Base-by-base conservation (phyloP, 257 asterid genomes). In the Avicennia marina region DNA sequence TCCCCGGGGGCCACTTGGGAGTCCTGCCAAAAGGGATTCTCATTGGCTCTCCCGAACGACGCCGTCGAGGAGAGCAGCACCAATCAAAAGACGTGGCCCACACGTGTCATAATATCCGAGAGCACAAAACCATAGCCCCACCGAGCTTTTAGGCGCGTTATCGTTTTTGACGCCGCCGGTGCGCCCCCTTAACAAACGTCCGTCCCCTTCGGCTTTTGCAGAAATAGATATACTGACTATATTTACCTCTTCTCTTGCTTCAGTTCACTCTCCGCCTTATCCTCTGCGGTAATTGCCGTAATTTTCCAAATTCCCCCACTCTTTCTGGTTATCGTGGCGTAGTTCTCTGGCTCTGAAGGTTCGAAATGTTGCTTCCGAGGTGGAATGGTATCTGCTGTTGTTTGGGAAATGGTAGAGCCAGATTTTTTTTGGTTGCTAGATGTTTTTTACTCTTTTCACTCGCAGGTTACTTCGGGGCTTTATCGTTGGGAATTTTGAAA, bases 51-150 rank as follows among this genome's bases (percentile, higher is more conserved):
- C 7, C 0, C 29, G 32, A 16, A 48, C 60, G 68, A 4, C 68
- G 66, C 16, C 53, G 53, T 50, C 41, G 2, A 5, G 41, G 2
- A 9, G 0, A 25, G 20, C 11, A 11, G 32, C 16, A 31, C 36
- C n/a, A 50, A 29, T 11, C 27, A 26, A 11, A 29, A 29, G 4
- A 5, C 16, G 5, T 1, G 31, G 22, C 10, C 27, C 66, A 45
- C 46, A 64, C 65, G 60, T 36, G 69, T 34, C 64, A 15, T 5
- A 45, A 45, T 62, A 62, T 57, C 55, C 50, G 17, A 40, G 45
- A 53, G 62, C 53, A 59, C 36, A 69, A 55, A 25, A 16, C 53
- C 59, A 53, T 52, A 17, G 21, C 16, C 41, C 29, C 47, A 15
- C 41, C 72, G 69, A 43, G 53, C 39, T 42, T 40, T 52, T 7